Evolutionary conservation across 1,139 yeast genomes (phyloP).

Genomic region (Spathaspora sp.): DNA sequence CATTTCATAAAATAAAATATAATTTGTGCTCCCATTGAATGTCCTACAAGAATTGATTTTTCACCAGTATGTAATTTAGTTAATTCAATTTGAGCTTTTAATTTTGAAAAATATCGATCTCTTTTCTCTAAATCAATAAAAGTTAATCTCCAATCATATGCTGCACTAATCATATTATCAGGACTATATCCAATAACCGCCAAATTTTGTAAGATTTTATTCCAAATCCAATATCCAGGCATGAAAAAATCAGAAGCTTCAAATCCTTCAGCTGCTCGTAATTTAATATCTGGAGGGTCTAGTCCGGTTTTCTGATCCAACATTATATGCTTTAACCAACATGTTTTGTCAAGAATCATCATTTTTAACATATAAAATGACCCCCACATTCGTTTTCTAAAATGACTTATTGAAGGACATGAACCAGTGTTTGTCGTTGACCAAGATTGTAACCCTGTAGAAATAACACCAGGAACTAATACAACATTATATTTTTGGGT

Average conservation of each 20-base stretch:
- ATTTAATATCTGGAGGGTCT: conserved; percentile 78
- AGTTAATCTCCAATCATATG: conserved; percentile 95
- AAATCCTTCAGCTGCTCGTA: conserved; percentile 94
- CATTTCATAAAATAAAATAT: conserved; percentile 87
- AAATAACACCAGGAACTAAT: conserved; percentile 93
- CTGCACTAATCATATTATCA: conserved; percentile 83
- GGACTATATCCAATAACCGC: conserved; percentile 95
- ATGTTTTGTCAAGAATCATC: conserved; percentile 85
- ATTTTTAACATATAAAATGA: conserved; percentile 92
- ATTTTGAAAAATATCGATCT: conserved; percentile 78
- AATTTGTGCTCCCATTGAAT: conserved; percentile 95
- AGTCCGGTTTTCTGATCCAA: conserved; percentile 88
- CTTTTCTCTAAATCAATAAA: conserved; percentile 84
- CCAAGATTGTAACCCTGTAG: conserved; percentile 96
- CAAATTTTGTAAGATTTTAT: conserved; percentile 84
- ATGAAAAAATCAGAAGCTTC: conserved; percentile 96
- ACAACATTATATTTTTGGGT: conserved; percentile 73
- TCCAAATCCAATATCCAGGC: conserved; percentile 99
- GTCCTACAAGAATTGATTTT: conserved; percentile 80
- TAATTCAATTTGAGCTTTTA: conserved; percentile 72
- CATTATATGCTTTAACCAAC: conserved; percentile 92
- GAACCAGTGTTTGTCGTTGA: conserved; percentile 58
- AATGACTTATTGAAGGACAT: conserved; percentile 82
- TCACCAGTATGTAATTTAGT: conserved; percentile 51
- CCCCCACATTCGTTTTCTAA: conserved; percentile 93